Evolutionary conservation across 2,329 filamentous ascomycete species (phyloP), one percentile per base, ranked within the genome.

Genomic region (Neospermospora avenae): DNA sequence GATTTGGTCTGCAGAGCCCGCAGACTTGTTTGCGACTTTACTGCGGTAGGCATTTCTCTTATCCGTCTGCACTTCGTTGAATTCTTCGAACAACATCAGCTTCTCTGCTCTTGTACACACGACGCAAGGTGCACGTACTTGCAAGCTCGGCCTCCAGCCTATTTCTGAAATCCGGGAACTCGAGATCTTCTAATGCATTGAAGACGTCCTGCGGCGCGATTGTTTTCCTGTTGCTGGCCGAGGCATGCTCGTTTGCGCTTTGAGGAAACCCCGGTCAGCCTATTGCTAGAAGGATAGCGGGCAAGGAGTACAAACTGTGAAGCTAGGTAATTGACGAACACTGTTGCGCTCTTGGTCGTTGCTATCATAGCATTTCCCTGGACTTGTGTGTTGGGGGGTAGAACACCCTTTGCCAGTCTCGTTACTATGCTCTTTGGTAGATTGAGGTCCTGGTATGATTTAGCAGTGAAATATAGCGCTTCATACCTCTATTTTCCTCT

Each of bases 401-500:
- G 78, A 5, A 91, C 89, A 42, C 89, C 88, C 76, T 93, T 93
- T 42, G 89, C 88, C 35, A 95, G 80, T 57, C 90, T 82, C 56
- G 88, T 89, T 66, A 93, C 87, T 75, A 93, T 91, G 6, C 89
- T 91, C 71, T 90, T 91, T 34, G 90, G 90, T 14, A 95, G 80
- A 63, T 81, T 86, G 59, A 93, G 82, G 71, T 93, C 90, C 86
- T 90, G 57, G 49, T 24, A 18, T 4, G 34, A 3, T 39, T 56
- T 28, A 55, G 45, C n/a, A 16, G 10, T 18, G 14, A 35, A 41
- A n/a, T n/a, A n/a, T n/a, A n/a, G 41, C 11, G 3, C 20, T 28
- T 25, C 8, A 20, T 11, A 35, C 34, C 20, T 18, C 39, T 1
- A 22, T 1, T 28, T 14, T 16, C 14, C n/a, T 5, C 4, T 24